Evolutionary conservation across 371 early-diverging fungal genomes (phyloP).

Genomic region (Circinella minor): DNA sequence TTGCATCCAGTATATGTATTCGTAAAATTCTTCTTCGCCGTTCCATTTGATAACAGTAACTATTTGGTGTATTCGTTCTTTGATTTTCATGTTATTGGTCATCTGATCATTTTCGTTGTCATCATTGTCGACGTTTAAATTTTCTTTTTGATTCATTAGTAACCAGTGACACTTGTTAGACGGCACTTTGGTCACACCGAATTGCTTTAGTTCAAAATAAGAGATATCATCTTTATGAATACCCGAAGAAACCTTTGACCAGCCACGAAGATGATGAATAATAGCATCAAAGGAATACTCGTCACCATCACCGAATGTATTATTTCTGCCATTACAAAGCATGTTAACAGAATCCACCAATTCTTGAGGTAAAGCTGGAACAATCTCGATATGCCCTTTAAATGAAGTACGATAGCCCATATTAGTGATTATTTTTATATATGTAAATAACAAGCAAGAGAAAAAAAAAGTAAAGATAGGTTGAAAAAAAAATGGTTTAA

Average conservation of each 20-base stretch:
- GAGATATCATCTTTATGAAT: not conserved
- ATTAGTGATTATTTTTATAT: too few relatives aligned
- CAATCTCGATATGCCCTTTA: not conserved
- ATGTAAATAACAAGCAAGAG: too few relatives aligned
- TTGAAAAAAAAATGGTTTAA: too few relatives aligned
- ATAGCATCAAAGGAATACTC: slow-evolving; percentile 2
- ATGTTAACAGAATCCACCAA: not conserved
- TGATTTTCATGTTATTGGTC: not conserved
- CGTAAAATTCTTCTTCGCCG: not conserved
- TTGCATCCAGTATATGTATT: slow-evolving; percentile 7
- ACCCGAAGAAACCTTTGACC: not conserved
- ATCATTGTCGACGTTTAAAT: not conserved
- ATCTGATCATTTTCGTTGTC: not conserved
- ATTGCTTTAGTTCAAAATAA: not conserved
- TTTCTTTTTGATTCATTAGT: not conserved
- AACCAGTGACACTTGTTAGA: not conserved
- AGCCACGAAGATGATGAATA: not conserved
- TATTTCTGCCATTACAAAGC: not conserved
- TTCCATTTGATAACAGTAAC: not conserved
- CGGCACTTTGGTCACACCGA: not conserved
- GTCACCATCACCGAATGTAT: not conserved
- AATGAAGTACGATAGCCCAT: not conserved
- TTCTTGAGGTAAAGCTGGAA: not conserved
- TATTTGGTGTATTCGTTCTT: not conserved
- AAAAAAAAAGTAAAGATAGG: too few relatives aligned